Conservation (phyloP, 768 basidiomycete genomes). For the Suillus lakei region DNA sequence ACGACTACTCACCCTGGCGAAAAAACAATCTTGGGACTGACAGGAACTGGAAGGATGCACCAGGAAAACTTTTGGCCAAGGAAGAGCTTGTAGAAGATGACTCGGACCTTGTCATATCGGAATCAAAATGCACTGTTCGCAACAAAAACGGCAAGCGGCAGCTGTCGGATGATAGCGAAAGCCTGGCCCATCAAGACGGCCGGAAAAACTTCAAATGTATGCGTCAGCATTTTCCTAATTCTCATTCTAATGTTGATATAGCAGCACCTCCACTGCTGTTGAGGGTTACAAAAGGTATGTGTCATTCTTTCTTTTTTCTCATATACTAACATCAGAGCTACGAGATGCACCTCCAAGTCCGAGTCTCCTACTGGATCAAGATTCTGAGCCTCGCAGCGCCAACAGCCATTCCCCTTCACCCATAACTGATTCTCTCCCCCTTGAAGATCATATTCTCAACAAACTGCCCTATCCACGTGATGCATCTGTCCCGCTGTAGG, state of each 20-base stretch:
- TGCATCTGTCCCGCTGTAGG: background rate
- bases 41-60: background rate
- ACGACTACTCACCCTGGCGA: no score
- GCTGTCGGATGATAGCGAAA: background rate
- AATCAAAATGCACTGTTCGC: background rate
- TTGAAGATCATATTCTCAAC: background rate
- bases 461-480: background rate
- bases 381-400: no score
- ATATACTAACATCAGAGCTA: no score
- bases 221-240: no score
- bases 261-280: background rate
- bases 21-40: background rate
- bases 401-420: no score
- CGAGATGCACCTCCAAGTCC: no score
- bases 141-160: background rate
- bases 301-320: background rate
- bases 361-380: no score
- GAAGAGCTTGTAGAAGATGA: background rate
- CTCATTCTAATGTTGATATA: background rate
- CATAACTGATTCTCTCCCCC: no score
- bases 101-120: background rate
- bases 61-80: background rate
- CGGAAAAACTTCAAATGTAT: background rate
- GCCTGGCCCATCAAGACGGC: background rate
- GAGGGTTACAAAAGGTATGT: background rate